Evolutionary conservation across 257 asterid genomes (phyloP).

Genomic region (Voacanga thouarsii): DNA sequence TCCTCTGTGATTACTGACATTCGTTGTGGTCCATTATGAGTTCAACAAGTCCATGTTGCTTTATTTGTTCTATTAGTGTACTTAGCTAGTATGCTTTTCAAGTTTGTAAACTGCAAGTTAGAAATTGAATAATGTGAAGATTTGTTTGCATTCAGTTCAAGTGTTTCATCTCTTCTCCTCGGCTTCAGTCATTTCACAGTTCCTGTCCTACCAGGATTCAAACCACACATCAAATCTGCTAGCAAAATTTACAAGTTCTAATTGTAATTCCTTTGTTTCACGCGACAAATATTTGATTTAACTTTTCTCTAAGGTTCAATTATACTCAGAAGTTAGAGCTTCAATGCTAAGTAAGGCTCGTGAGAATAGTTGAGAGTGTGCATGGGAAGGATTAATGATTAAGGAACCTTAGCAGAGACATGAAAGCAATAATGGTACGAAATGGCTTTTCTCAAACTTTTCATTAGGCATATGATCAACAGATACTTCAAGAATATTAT

Average conservation of each 20-base stretch:
- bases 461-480: slow-evolving; percentile 1
- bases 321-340: not conserved
- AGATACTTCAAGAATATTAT: slow-evolving; percentile 4
- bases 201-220: not conserved
- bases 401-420: slow-evolving; percentile 13
- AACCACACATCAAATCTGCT: not conserved
- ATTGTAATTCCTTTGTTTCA: not conserved
- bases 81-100: not conserved
- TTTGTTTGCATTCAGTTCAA: slow-evolving; percentile 10
- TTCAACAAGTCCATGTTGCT: slow-evolving; percentile 3
- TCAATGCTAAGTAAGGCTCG: not conserved
- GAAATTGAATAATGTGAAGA: slow-evolving; percentile 32
- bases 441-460: slow-evolving; percentile 14
- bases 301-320: too few relatives aligned
- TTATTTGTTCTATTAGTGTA: slow-evolving; percentile 15
- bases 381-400: not conserved
- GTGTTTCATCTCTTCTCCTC: not conserved
- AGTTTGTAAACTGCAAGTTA: slow-evolving; percentile 24
- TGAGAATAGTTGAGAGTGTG: not conserved
- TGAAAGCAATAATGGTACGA: slow-evolving; percentile 20
- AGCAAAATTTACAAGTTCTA: not conserved
- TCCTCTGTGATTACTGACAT: slow-evolving; percentile 7
- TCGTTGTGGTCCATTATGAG: slow-evolving; percentile 12
- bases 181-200: not conserved
- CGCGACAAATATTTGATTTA: not conserved